Evolutionary conservation across 2,329 filamentous ascomycete species (phyloP), one percentile per base, ranked within the genome.

Genomic region (Hypoxylon sp.): DNA sequence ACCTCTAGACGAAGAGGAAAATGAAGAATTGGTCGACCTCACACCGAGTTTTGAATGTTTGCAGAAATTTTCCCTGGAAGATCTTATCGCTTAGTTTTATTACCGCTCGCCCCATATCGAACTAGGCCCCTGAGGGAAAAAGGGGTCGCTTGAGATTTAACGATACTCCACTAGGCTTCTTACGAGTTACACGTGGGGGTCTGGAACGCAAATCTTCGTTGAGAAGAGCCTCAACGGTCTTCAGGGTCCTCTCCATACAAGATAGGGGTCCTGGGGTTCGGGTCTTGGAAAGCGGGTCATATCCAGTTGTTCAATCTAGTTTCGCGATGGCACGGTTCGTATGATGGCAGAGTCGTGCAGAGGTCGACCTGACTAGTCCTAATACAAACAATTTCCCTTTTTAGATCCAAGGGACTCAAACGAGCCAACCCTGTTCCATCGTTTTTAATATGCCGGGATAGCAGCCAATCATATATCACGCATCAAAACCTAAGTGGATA

Each of bases 211-310:
- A 52, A 68, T 66, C 60, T 69, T 69, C 66, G 60, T 71, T 69
- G 68, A 68, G 65, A 62, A 53, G 56, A 64, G 57, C 52, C 68
- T 71, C 68, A 71, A 71, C 68, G 56, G 52, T 62, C 41, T 59
- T n/a, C 23, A 45, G 51, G 56, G 63, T 52, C 32, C 43, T 50
- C 19, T 49, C 43, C n/a, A 38, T 34, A 41, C 50, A 28, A 36
- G 46, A 63, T 62, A 63, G 52, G 65, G 65, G 65, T 68, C 65
- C 63, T 69, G 52, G 68, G 65, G 68, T 62, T 66, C 49, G 30
- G 58, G 65, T 60, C 67, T 56, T 70, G 51, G 64, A 63, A 56
- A 70, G 60, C 53, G 60, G 64, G 49, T 65, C 60, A 52, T n/a
- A 7, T 34, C 57, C 14, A 62, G 28, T 34, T 21, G 21, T 28